Base-by-base conservation (phyloP, 371 early-diverging fungal species). In the Massospora cicadina region DNA sequence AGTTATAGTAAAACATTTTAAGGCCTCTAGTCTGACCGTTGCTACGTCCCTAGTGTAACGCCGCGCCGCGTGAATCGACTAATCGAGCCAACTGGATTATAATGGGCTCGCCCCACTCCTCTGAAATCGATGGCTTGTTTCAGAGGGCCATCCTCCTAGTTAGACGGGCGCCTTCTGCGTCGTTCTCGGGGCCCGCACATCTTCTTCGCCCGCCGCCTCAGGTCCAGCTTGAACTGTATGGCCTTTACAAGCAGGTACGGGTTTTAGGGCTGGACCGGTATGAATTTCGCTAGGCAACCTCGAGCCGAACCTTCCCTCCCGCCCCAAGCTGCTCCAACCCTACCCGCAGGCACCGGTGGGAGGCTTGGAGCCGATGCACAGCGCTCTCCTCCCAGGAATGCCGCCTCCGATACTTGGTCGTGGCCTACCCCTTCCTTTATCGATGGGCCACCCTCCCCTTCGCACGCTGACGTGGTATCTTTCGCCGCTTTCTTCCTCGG, bases 181-280 rank as follows among this genome's bases (percentile, higher is more conserved):
- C n/a, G n/a, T n/a, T n/a, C n/a, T n/a, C n/a, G n/a, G n/a, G n/a
- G n/a, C n/a, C n/a, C n/a, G n/a, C n/a, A n/a, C n/a, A n/a, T n/a
- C n/a, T n/a, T n/a, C n/a, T n/a, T n/a, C n/a, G n/a, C n/a, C n/a
- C n/a, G n/a, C n/a, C n/a, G n/a, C n/a, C n/a, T n/a, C n/a, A n/a
- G n/a, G n/a, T n/a, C n/a, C 57, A 60, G 23, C 54, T 61, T 53
- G 43, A 33, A 17, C 54, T 61, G 12, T 61, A 61, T 28, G 62
- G 62, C 12, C 54, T 61, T 24, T 61, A 61, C 23, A 61, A 33
- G 23, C 62, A 61, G 62, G 62, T 61, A 61, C 23, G 28, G 3
- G 12, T 3, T 13, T 3, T 60, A 23, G 3, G 12, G 7, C 29
- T 7, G 5, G 21, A 3, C 33, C 23, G 21, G 12, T 10, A 25